phyloP scores from a whole-genome alignment of 441 rosid genomes.

The Jatropha multifida region DNA sequence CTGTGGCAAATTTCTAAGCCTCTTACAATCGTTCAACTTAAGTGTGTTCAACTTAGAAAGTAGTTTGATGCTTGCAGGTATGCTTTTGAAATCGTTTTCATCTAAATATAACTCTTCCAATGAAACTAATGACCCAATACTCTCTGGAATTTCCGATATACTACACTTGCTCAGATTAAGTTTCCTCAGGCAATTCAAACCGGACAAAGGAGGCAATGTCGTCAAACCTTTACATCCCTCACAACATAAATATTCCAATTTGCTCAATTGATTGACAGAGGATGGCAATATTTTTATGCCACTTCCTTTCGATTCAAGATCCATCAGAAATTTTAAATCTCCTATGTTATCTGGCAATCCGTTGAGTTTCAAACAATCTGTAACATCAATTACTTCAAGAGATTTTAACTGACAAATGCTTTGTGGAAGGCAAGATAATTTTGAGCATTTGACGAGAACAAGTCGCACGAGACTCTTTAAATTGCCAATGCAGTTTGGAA shows the following conservation, averaged over 20 bases:
- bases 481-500: too few relatives aligned
- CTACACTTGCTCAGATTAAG: not conserved
- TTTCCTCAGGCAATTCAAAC: not conserved
- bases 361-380: not conserved
- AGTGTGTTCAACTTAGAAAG: not conserved
- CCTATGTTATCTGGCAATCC: not conserved
- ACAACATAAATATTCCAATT: not conserved
- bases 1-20: not conserved
- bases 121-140: not conserved
- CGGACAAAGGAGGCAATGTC: not conserved
- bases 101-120: not conserved
- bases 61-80: not conserved
- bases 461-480: not conserved
- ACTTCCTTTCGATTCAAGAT: not conserved
- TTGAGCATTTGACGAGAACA: not conserved
- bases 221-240: not conserved
- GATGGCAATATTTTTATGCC: not conserved
- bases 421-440: not conserved
- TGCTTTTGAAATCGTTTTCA: not conserved
- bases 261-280: not conserved
- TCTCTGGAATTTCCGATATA: not conserved
- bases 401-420: not conserved
- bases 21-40: not conserved
- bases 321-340: not conserved
- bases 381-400: rapidly evolving